Evolutionary conservation across 129 eudicot species (phyloP).

Genomic region (Helichrysum umbraculigerum): DNA sequence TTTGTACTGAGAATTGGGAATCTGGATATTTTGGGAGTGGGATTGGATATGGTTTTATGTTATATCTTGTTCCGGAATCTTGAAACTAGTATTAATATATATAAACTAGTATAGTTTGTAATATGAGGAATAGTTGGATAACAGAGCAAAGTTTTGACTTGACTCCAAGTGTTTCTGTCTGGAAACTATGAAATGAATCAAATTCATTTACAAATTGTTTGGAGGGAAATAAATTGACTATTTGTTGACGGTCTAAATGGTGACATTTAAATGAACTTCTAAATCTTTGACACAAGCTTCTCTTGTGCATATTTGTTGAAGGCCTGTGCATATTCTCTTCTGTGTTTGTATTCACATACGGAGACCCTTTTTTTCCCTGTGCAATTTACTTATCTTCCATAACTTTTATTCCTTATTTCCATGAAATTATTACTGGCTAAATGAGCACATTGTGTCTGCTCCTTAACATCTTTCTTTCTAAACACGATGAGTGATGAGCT

Average conservation of each 20-base stretch:
- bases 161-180: background rate
- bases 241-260: background rate
- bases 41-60: conserved; percentile 16
- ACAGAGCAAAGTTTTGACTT: background rate
- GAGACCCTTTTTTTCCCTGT: background rate
- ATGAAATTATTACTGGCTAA: background rate
- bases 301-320: background rate
- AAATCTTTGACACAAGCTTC: background rate
- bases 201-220: background rate
- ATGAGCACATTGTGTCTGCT: background rate
- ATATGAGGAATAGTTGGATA: background rate
- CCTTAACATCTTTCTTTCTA: background rate
- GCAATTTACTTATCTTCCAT: background rate
- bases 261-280: background rate
- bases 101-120: background rate
- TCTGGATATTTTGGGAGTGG: conserved; percentile 27
- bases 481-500: background rate
- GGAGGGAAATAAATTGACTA: background rate
- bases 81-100: background rate
- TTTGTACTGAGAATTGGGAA: conserved; percentile 19
- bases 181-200: background rate
- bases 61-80: conserved; percentile 7
- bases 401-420: background rate
- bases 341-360: background rate
- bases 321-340: background rate